These are phyloP conservation scores for Tanacetum coccineum DNA, from an alignment of 129 eudicot species.

Conservation along the genomic window DNA sequence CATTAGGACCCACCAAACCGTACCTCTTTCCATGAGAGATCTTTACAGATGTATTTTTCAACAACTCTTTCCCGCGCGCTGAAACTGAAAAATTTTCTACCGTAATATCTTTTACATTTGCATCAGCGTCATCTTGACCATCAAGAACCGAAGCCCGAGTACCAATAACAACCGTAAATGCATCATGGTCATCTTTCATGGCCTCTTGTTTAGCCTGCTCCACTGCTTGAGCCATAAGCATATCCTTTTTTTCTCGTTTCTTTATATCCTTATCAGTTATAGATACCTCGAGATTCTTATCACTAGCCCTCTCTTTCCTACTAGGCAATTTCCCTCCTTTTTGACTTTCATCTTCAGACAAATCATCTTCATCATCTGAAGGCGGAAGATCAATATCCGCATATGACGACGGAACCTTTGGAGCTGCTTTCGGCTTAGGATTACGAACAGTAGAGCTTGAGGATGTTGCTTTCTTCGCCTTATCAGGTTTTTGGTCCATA, in stretches of 20 bases:
- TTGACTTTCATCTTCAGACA: conserved; percentile 13
- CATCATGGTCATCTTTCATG: conserved; percentile 9
- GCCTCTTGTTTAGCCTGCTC: conserved; percentile 14
- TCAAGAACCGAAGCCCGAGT: conserved; percentile 6
- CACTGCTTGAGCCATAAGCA: background rate
- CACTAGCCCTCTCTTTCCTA: conserved; percentile 9
- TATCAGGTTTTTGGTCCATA: too few species aligned
- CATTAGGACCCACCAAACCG: conserved; percentile 18
- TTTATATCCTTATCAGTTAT: conserved; percentile 1
- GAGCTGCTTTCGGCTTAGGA: background rate
- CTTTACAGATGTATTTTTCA: conserved; percentile 11
- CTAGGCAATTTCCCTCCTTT: background rate
- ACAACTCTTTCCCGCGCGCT: conserved; percentile 13
- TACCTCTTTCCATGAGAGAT: conserved; percentile 18
- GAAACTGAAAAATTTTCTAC: conserved; percentile 14
- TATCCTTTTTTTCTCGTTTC: conserved; percentile 12
- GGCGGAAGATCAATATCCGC: conserved; percentile 18
- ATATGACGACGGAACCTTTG: background rate
- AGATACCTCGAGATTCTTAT: conserved; percentile 3
- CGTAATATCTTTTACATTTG: conserved; percentile 14
- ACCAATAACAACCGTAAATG: conserved; percentile 10
- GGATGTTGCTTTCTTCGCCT: too few species aligned
- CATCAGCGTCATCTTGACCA: conserved; percentile 18
- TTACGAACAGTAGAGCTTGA: conserved; percentile 1
- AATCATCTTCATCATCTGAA: conserved; percentile 10